A percentile compares a stretch with the other conserved stretches of the same genome.
phyloP scores from a whole-genome alignment of 2,329 filamentous ascomycete species.

The Alternaria ventricosa region DNA sequence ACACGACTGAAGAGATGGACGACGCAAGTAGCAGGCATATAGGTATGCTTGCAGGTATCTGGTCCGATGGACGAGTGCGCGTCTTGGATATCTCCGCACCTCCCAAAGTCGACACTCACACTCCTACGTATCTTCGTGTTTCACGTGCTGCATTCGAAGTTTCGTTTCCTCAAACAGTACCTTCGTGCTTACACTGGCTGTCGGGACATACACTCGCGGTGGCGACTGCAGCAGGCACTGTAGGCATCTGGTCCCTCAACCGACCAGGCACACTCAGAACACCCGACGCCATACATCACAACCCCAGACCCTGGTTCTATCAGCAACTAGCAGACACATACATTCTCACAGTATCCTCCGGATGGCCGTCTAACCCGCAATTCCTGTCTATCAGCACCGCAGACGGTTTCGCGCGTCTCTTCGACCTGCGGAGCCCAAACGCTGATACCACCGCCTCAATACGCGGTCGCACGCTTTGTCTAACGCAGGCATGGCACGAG shows the following conservation, averaged over 20 bases:
- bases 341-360: constrained; percentile 56
- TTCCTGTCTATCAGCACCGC: constrained; percentile 60
- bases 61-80: constrained; percentile 63
- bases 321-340: constrained; percentile 55
- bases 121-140: constrained; percentile 50
- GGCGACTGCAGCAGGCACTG: constrained; percentile 63
- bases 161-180: constrained; percentile 60
- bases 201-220: constrained; percentile 62
- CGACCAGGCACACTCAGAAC: constrained; percentile 40
- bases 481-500: constrained; percentile 62
- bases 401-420: constrained; percentile 62
- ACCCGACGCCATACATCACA: neutral
- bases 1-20: constrained; percentile 27
- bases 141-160: constrained; percentile 58
- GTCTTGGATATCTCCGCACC: constrained; percentile 58
- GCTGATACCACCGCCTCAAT: constrained; percentile 53
- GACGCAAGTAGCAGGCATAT: constrained; percentile 45
- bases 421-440: constrained; percentile 58
- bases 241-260: constrained; percentile 61
- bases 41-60: constrained; percentile 63
- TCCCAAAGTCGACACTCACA: neutral
- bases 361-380: constrained; percentile 62
- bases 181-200: constrained; percentile 64
- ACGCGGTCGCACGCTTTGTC: constrained; percentile 58
- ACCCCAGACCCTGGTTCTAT: constrained; percentile 52